Percentiles rank a stretch among this genome's conserved stretches.
These are phyloP conservation scores for Xylaria arbuscula DNA, from an alignment of 2,329 filamentous ascomycete species.

Conservation along the genomic window DNA sequence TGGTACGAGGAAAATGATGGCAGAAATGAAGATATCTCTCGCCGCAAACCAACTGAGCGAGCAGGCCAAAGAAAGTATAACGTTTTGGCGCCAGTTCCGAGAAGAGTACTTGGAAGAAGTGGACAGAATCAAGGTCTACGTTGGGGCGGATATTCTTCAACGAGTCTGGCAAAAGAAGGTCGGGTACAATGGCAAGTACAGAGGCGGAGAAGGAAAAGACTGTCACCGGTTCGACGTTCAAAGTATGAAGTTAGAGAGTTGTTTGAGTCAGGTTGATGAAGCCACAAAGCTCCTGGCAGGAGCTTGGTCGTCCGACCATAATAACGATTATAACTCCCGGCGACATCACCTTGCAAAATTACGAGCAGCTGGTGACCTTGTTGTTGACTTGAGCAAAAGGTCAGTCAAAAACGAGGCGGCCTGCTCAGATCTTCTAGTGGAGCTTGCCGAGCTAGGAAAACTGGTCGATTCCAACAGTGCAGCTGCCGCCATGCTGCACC, in stretches of 20 bases:
- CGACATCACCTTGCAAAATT: constrained; percentile 44
- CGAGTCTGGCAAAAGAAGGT: constrained; percentile 48
- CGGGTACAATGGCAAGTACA: constrained; percentile 36
- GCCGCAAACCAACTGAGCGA: constrained; percentile 44
- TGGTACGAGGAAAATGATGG: constrained; percentile 30
- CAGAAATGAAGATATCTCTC: constrained; percentile 44
- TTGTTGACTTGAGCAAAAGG: constrained; percentile 41
- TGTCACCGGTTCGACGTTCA: constrained; percentile 42
- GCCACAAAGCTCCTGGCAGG: constrained; percentile 35
- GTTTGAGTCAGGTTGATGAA: constrained; percentile 42
- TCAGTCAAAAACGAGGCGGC: constrained; percentile 39
- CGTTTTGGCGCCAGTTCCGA: constrained; percentile 42
- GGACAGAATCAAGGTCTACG: constrained; percentile 42
- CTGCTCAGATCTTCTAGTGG: constrained; percentile 44
- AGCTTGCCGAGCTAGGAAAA: constrained; percentile 44
- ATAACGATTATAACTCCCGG: constrained; percentile 39
- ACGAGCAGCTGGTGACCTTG: constrained; percentile 34
- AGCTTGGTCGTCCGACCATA: constrained; percentile 24
- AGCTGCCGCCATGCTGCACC: constrained; percentile 36
- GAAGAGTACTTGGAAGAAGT: constrained; percentile 44
- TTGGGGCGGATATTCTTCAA: constrained; percentile 39
- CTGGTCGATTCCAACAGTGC: constrained; percentile 42
- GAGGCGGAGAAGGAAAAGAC: constrained; percentile 34
- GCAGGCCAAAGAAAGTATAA: constrained; percentile 44
- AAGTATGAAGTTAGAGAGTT: constrained; percentile 44